These are phyloP conservation scores for Fusarium tricinctum DNA, from an alignment of 2,329 filamentous ascomycete genomes.

Conservation along the genomic window DNA sequence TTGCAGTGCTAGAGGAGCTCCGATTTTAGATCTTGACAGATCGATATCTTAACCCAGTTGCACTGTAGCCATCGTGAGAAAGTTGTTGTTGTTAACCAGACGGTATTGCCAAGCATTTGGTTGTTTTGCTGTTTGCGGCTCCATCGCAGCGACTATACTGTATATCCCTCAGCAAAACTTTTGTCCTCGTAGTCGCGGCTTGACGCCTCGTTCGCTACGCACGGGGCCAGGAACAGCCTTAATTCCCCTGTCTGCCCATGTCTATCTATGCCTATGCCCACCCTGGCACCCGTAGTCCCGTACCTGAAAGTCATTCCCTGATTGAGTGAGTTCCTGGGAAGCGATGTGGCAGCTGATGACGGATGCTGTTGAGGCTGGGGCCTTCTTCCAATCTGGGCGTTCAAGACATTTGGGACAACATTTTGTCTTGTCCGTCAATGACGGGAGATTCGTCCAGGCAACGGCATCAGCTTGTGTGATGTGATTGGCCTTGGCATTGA, in stretches of 20 bases:
- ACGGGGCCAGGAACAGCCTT: conserved; percentile 37
- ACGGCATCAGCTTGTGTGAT: conserved; percentile 11
- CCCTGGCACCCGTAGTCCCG: conserved; percentile 16
- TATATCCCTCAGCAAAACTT: conserved; percentile 7
- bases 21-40: conserved; percentile 37
- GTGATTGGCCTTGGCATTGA: conserved; percentile 26
- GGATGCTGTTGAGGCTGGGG: conserved; percentile 47
- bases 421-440: conserved; percentile 25
- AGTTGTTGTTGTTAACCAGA: not conserved
- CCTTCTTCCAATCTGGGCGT: conserved; percentile 36
- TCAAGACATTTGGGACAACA: conserved; percentile 31
- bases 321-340: conserved; percentile 17
- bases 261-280: conserved; percentile 13
- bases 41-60: conserved; percentile 9
- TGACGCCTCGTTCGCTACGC: conserved; percentile 33
- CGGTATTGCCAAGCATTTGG: not conserved
- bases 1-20: conserved; percentile 16
- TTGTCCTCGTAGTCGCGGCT: conserved; percentile 4
- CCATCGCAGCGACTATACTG: not conserved
- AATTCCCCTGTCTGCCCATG: conserved; percentile 24
- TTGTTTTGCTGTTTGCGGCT: conserved; percentile 17
- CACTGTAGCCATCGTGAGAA: not conserved
- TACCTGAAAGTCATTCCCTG: conserved; percentile 29
- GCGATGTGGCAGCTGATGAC: conserved; percentile 42
- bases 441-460: conserved; percentile 33